phyloP scores from a whole-genome alignment of 176 grass and related monocot genomes.

The Eragrostis nindensis region DNA sequence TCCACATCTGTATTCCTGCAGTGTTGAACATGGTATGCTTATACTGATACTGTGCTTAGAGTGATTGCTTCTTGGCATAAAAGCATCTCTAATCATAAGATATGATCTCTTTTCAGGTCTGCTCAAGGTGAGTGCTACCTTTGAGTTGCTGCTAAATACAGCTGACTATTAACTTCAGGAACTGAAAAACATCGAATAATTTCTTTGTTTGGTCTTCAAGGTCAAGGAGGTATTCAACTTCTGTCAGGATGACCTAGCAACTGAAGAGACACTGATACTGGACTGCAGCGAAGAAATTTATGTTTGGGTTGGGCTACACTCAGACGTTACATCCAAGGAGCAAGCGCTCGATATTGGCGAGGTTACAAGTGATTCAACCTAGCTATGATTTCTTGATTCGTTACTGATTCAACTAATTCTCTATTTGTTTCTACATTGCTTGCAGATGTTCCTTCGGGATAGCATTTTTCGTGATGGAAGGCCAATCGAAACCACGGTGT shows the following conservation, averaged over 20 bases:
- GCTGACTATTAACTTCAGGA: slow-evolving; percentile 3
- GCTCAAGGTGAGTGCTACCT: slow-evolving; percentile 48
- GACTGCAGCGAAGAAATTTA: slow-evolving; percentile 70
- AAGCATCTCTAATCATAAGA: slow-evolving; percentile 37
- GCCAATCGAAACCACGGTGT: slow-evolving; percentile 56
- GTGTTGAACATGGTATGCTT: slow-evolving; percentile 60
- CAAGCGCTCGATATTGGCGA: slow-evolving; percentile 64
- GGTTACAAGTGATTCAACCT: slow-evolving; percentile 44
- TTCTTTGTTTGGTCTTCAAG: slow-evolving; percentile 41
- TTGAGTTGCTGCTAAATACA: not conserved
- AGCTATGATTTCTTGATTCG: not conserved
- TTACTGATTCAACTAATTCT: not conserved
- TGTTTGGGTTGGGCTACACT: slow-evolving; percentile 75
- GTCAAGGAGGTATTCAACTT: slow-evolving; percentile 90
- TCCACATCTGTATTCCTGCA: slow-evolving; percentile 70
- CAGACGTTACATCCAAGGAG: slow-evolving; percentile 53
- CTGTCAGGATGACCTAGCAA: slow-evolving; percentile 84
- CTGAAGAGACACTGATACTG: slow-evolving; percentile 80
- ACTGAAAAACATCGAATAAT: not conserved
- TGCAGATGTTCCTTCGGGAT: slow-evolving; percentile 75
- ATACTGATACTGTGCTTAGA: not conserved
- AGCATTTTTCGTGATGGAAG: slow-evolving; percentile 37
- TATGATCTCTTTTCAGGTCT: slow-evolving; percentile 53
- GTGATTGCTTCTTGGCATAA: slow-evolving; percentile 16
- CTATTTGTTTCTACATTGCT: slow-evolving; percentile 20